Percentiles rank a stretch among this genome's conserved stretches.
These are phyloP conservation scores for Cercophora samala DNA, from an alignment of 495 filamentous ascomycete species.

Conservation along the genomic window DNA sequence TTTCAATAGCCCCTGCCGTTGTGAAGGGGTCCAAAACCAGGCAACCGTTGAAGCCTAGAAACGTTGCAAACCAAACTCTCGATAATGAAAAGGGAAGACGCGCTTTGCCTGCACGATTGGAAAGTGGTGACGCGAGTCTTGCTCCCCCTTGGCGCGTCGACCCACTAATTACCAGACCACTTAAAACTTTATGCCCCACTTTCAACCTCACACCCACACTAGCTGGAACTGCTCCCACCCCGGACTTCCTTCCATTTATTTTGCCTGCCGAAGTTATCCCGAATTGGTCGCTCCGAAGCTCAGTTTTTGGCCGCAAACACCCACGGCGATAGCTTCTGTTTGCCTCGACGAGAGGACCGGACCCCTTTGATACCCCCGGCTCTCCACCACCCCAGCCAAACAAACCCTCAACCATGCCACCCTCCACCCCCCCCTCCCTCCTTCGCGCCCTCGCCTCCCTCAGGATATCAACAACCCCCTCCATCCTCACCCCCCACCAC, in stretches of 20 bases:
- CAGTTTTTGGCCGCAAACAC: not conserved
- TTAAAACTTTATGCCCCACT: not conserved
- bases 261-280: not conserved
- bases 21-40: not conserved
- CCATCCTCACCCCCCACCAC: constrained; percentile 29
- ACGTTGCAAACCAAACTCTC: not conserved
- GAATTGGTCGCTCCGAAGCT: not conserved
- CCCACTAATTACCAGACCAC: not conserved
- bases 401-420: constrained; percentile 38
- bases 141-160: not conserved
- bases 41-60: constrained; percentile 1
- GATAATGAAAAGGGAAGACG: not conserved
- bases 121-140: constrained; percentile 1
- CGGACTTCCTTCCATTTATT: too few relatives aligned
- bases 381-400: constrained; percentile 8
- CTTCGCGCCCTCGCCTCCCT: constrained; percentile 43
- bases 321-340: not conserved
- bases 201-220: not conserved
- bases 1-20: not conserved
- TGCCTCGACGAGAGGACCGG: not conserved
- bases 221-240: too few relatives aligned
- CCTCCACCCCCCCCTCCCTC: constrained; percentile 36
- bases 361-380: constrained; percentile 12
- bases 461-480: constrained; percentile 37
- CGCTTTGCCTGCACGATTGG: not conserved